These are phyloP conservation scores for Globisporangium carolinianum DNA, from an alignment of 352 stramenopile genomes.

Conservation along the genomic window DNA sequence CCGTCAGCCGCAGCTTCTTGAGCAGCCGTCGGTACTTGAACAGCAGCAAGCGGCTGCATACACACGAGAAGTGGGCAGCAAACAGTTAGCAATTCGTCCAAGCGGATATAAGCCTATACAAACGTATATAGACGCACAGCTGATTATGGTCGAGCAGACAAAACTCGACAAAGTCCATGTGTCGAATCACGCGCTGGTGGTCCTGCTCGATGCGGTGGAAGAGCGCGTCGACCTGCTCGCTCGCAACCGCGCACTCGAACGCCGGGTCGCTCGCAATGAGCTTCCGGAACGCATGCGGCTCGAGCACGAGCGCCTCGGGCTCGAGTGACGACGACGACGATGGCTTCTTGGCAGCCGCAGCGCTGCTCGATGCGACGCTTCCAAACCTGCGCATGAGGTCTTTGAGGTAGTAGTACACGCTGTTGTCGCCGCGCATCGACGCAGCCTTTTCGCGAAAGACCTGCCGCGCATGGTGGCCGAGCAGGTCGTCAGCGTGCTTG, in stretches of 20 bases:
- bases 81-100: too few relatives aligned
- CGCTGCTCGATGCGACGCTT: slow-evolving; percentile 20
- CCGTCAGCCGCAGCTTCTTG: slow-evolving; percentile 50
- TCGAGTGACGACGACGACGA: slow-evolving; percentile 16
- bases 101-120: too few relatives aligned
- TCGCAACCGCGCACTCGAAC: slow-evolving; percentile 62
- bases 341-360: slow-evolving; percentile 18
- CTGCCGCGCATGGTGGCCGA: slow-evolving; percentile 71
- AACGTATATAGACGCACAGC: slow-evolving; percentile 29
- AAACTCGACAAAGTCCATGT: slow-evolving; percentile 76
- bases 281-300: slow-evolving; percentile 70
- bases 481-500: slow-evolving; percentile 76
- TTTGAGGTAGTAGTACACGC: slow-evolving; percentile 84
- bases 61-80: too few relatives aligned
- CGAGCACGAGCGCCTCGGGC: slow-evolving; percentile 41
- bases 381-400: slow-evolving; percentile 70
- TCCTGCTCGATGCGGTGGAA: slow-evolving; percentile 67
- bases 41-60: slow-evolving; percentile 51
- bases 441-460: slow-evolving; percentile 80
- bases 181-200: slow-evolving; percentile 42
- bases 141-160: slow-evolving; percentile 75
- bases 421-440: slow-evolving; percentile 75
- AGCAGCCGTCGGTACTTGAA: slow-evolving; percentile 69
- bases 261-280: slow-evolving; percentile 70
- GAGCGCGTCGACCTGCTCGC: slow-evolving; percentile 64